Base-by-base conservation (phyloP, 129 eudicot species). In the Lonicera japonica region DNA sequence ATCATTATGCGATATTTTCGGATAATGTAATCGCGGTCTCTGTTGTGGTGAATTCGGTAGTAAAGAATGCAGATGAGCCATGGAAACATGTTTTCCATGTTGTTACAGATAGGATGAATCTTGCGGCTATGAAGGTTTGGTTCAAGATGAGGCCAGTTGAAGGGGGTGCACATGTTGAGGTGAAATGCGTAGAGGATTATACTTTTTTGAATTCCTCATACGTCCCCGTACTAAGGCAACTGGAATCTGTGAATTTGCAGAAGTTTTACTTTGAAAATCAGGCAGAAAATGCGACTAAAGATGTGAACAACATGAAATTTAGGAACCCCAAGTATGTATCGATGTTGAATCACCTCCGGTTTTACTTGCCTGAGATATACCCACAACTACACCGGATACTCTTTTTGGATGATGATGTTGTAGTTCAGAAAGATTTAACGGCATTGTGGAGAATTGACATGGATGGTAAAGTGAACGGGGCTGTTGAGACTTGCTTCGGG, bases 51-150 rank as follows among this genome's bases (percentile, higher is more conserved):
- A 90, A 80, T 66, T 90, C 97, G 6, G 81, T 78, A 13, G 80
- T 86, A 60, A 86, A 63, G 76, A 90, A 90, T 67, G 86, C 92
- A 12, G 76, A 63, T 34, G 97, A 90, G 69, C 91, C 95, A 48
- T 78, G 86, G 89, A 90, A 90, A 69, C 97, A 90, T 60, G 97
- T 90, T 64, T 83, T 90, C 76, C 97, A 90, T 58, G 57, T 90
- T 11, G 95, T 90, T 15, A 90, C 97, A 1, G 85, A 86, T 74
- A 86, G 73, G 73, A 90, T 82, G 92, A 90, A 83, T 66, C 68
- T 83, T 43, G 82, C 89, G 5, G 97, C 97, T 39, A 90, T 88
- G 83, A 90, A 83, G 79, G 97, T 90, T 66, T 90, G 95, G 95
- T 86, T 90, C 69, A 86, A 76, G 77, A 90, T 76, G 83, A 79